Conservation (phyloP, 2,329 filamentous ascomycete genomes). For the Calonectria hongkongensis region DNA sequence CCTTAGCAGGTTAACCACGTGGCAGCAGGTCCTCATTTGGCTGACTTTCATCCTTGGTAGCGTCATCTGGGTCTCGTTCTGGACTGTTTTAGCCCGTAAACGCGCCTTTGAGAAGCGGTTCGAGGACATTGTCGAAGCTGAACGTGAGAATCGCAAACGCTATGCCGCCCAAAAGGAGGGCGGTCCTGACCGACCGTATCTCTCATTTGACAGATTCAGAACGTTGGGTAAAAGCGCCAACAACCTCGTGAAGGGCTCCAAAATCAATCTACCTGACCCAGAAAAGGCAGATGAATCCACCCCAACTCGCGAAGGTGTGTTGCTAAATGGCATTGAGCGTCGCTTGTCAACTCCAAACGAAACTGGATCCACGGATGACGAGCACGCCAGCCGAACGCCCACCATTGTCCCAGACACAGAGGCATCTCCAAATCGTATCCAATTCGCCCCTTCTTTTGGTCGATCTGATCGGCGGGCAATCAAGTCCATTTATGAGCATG, state of each 20-base stretch:
- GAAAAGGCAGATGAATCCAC: neutral
- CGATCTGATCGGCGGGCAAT: constrained; percentile 37
- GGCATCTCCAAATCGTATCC: constrained; percentile 46
- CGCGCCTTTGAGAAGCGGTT: constrained; percentile 78
- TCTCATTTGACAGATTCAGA: constrained; percentile 49
- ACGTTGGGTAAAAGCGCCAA: constrained; percentile 38
- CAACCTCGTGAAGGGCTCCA: constrained; percentile 22
- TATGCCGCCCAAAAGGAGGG: constrained; percentile 36
- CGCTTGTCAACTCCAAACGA: constrained; percentile 48
- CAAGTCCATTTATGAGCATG: constrained; percentile 50
- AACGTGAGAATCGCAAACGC: constrained; percentile 57
- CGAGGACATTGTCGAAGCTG: constrained; percentile 68
- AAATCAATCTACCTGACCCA: neutral
- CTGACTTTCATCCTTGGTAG: constrained; percentile 80
- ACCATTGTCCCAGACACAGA: constrained; percentile 44
- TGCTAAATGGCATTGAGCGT: constrained; percentile 35
- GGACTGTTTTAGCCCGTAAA: constrained; percentile 77
- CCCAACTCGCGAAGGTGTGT: neutral
- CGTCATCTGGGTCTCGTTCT: constrained; percentile 79
- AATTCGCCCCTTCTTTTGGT: constrained; percentile 41
- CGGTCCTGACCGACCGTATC: constrained; percentile 42
- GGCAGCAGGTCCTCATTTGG: constrained; percentile 81
- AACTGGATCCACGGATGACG: constrained; percentile 46
- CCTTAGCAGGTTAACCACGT: constrained; percentile 77
- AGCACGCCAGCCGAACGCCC: constrained; percentile 48